phyloP scores from a whole-genome alignment of 768 basidiomycete genomes.

The Pisolithus orientalis region DNA sequence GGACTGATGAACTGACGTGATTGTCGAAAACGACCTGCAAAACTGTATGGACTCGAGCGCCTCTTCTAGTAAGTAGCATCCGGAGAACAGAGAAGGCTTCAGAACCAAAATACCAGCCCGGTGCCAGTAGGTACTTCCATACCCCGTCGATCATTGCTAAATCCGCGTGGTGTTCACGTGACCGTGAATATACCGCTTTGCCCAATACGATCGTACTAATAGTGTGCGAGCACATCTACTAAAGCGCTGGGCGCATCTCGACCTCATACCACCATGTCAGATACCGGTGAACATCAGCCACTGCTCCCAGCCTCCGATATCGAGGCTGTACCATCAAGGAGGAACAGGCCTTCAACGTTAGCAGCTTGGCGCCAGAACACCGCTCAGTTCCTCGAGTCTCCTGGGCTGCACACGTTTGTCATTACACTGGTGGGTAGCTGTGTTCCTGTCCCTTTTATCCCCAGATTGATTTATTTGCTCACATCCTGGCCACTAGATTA shows the following conservation, averaged over 20 bases:
- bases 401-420: constrained; percentile 47
- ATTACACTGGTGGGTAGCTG: constrained; percentile 46
- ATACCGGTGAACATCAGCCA: constrained; percentile 41
- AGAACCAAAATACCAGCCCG: too few species aligned
- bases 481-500: constrained; percentile 33
- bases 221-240: neutral
- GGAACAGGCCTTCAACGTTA: constrained; percentile 1
- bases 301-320: constrained; percentile 33
- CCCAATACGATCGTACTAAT: neutral
- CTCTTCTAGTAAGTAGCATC: neutral
- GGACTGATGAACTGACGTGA: neutral
- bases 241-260: constrained; percentile 9
- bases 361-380: constrained; percentile 28
- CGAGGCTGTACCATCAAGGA: constrained; percentile 7
- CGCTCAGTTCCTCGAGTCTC: constrained; percentile 47
- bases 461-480: constrained; percentile 3
- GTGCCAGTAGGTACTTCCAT: too few species aligned
- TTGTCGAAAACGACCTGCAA: too few species aligned
- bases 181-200: constrained; percentile 15
- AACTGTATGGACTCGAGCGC: neutral
- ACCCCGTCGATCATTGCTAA: too few species aligned
- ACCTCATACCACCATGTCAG: constrained; percentile 26
- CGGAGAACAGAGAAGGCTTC: too few species aligned
- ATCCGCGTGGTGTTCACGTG: constrained; percentile 8
- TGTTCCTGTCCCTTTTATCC: constrained; percentile 15